These are phyloP conservation scores for Chrysoporthe deuterocubensis DNA, from an alignment of 2,329 filamentous ascomycete species.

Conservation along the genomic window DNA sequence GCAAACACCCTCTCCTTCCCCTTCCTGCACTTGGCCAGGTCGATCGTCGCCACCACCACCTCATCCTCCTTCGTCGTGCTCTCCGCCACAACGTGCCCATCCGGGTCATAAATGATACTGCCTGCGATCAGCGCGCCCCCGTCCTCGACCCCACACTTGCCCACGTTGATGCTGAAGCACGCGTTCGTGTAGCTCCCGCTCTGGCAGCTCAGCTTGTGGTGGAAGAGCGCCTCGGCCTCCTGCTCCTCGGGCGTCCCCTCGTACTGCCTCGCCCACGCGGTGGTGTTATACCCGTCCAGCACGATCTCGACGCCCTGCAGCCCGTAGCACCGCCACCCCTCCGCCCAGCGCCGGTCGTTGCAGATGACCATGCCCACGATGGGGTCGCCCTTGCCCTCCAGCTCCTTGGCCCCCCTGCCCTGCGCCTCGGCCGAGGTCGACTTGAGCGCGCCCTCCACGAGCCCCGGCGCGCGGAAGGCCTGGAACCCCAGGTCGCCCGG, in stretches of 20 bases:
- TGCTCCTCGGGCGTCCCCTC: conserved; percentile 44
- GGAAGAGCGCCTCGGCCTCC: conserved; percentile 52
- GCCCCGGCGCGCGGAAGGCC: conserved; percentile 53
- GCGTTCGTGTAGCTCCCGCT: conserved; percentile 57
- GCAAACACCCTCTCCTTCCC: conserved; percentile 54
- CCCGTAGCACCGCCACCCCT: conserved; percentile 56
- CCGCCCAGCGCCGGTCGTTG: conserved; percentile 59
- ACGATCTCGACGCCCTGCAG: conserved; percentile 45
- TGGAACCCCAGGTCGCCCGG: conserved; percentile 56
- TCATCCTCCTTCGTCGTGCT: conserved; percentile 53
- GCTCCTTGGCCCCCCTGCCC: conserved; percentile 16
- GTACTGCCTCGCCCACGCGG: conserved; percentile 51
- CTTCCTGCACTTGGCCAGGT: conserved; percentile 50
- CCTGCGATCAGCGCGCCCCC: conserved; percentile 27
- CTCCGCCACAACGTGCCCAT: conserved; percentile 55
- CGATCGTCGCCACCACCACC: conserved; percentile 54
- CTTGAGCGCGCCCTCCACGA: conserved; percentile 37
- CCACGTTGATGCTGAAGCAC: conserved; percentile 53
- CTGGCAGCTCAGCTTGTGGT: conserved; percentile 56
- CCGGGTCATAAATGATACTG: conserved; percentile 30
- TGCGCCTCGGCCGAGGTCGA: conserved; percentile 17
- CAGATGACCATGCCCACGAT: conserved; percentile 61
- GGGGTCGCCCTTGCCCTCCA: conserved; percentile 50
- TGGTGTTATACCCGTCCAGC: conserved; percentile 53
- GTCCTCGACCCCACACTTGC: conserved; percentile 55